phyloP scores from a whole-genome alignment of 2,329 filamentous ascomycete genomes.

The Ophiocordyceps camponoti-saundersi region DNA sequence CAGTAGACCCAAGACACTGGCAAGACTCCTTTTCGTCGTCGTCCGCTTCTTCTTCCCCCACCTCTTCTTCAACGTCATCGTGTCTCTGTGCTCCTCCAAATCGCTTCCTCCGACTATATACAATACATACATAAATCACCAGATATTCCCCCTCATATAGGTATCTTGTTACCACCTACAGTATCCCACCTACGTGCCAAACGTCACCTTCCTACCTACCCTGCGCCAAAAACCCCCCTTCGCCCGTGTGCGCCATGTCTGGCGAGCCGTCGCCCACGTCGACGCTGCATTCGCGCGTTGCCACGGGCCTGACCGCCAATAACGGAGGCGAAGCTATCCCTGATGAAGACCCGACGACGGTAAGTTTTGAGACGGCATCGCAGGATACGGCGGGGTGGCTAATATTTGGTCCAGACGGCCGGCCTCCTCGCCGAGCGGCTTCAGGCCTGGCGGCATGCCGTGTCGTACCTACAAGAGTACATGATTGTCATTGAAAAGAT shows the following conservation, averaged over 20 bases:
- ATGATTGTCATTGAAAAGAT: slow-evolving; percentile 71
- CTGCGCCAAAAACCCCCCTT: not conserved
- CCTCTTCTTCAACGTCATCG: too few species aligned
- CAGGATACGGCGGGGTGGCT: not conserved
- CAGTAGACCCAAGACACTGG: too few species aligned
- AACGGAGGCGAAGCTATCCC: slow-evolving; percentile 36
- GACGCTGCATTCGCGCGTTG: slow-evolving; percentile 27
- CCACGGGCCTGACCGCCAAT: slow-evolving; percentile 25
- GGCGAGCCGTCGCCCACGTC: slow-evolving; percentile 13
- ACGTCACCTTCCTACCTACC: not conserved
- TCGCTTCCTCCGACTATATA: too few species aligned
- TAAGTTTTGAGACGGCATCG: slow-evolving; percentile 17
- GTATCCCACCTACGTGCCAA: not conserved
- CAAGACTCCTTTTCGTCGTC: too few species aligned
- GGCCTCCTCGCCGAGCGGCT: slow-evolving; percentile 73
- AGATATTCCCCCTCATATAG: too few species aligned
- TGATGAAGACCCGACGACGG: slow-evolving; percentile 39
- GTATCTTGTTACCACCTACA: not conserved
- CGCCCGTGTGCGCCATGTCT: slow-evolving; percentile 6
- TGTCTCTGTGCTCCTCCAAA: too few species aligned
- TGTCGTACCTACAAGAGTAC: slow-evolving; percentile 83
- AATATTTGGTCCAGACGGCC: slow-evolving; percentile 38
- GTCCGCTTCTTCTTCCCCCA: too few species aligned
- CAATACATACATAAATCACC: too few species aligned
- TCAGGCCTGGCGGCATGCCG: slow-evolving; percentile 90